Evolutionary conservation across 208 protist species (phyloP).

Genomic region (Trichomonas tenax): DNA sequence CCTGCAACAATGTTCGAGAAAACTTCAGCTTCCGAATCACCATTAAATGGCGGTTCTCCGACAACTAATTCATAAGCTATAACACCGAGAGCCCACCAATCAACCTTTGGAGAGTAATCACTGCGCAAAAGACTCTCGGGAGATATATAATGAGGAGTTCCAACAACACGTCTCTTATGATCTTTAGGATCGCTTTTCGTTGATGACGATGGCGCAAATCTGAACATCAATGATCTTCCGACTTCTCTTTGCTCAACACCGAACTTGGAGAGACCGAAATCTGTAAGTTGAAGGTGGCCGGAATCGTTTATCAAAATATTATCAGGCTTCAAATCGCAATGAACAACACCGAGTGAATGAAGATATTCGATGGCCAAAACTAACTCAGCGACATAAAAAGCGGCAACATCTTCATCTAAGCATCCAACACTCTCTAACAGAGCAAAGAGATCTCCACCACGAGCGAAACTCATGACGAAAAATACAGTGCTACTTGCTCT

Average conservation of each 20-base stretch:
- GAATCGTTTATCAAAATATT: not conserved
- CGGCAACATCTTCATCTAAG: not conserved
- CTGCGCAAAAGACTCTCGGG: conserved; percentile 46
- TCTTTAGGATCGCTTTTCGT: not conserved
- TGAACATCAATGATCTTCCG: not conserved
- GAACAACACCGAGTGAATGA: not conserved
- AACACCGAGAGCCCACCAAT: conserved; percentile 47
- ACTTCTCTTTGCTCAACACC: not conserved
- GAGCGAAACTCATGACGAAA: not conserved
- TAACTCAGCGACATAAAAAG: not conserved
- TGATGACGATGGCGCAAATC: not conserved
- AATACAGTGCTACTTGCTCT: not conserved
- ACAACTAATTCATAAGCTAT: conserved; percentile 39
- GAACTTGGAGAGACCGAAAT: not conserved
- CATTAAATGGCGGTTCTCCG: not conserved
- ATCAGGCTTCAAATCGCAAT: not conserved
- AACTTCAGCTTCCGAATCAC: not conserved
- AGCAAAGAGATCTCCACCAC: not conserved
- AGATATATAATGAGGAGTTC: conserved; percentile 52
- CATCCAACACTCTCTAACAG: not conserved
- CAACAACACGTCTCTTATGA: conserved; percentile 27
- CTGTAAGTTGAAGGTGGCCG: not conserved
- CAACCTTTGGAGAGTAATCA: conserved; percentile 44
- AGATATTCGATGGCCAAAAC: not conserved
- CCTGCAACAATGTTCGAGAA: not conserved